A percentile compares a stretch with the other conserved stretches of the same genome.
These are phyloP conservation scores for Backusella luteola DNA, from an alignment of 192 early-diverging fungal species.

Conservation along the genomic window DNA sequence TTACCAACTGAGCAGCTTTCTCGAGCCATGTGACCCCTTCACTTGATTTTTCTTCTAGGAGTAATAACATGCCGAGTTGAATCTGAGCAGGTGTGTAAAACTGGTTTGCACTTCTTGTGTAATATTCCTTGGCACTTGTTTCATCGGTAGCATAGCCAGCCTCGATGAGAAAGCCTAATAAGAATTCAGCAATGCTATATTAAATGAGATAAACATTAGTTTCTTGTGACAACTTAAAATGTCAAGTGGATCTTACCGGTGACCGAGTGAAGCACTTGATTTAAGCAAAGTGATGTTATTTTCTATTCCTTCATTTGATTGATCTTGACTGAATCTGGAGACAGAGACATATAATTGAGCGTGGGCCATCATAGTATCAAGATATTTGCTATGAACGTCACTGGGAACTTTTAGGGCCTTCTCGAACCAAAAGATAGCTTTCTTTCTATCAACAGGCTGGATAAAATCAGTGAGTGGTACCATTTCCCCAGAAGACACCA, in stretches of 20 bases:
- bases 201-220: not conserved
- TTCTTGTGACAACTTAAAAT: not conserved
- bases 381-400: not conserved
- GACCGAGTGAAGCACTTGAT: slow-evolving; percentile 28
- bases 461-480: not conserved
- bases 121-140: slow-evolving; percentile 26
- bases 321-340: slow-evolving; percentile 15
- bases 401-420: slow-evolving; percentile 1
- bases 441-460: slow-evolving; percentile 19
- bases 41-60: slow-evolving; percentile 19
- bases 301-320: slow-evolving; percentile 12
- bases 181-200: slow-evolving; percentile 12
- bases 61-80: slow-evolving; percentile 24
- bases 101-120: slow-evolving; percentile 33
- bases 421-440: slow-evolving; percentile 31
- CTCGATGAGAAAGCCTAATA: not conserved
- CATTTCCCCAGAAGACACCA: not conserved
- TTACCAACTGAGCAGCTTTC: slow-evolving; percentile 33
- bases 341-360: slow-evolving; percentile 32
- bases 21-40: slow-evolving; percentile 33
- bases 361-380: not conserved
- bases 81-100: slow-evolving; percentile 32
- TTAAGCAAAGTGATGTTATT: slow-evolving; percentile 24
- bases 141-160: slow-evolving; percentile 24
- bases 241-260: slow-evolving; percentile 25